Evolutionary conservation across 116 monocot genomes (phyloP).

Genomic region (Zostera marina): DNA sequence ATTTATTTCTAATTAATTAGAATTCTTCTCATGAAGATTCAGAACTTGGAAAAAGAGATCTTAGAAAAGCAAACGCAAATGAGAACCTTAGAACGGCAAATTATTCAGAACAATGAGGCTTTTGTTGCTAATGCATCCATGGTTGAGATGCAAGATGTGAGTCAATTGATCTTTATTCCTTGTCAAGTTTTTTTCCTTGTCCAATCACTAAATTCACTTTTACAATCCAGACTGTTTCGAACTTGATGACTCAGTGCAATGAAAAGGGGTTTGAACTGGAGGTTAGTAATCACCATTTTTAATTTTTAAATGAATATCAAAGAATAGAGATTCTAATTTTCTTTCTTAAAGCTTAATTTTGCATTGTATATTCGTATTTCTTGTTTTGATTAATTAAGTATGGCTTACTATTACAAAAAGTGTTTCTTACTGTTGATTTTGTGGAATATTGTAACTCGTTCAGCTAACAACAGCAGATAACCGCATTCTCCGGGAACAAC

Average conservation of each 20-base stretch:
- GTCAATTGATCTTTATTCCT: background rate
- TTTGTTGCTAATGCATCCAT: slow-evolving; percentile 53
- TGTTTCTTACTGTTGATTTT: background rate
- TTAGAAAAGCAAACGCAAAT: slow-evolving; percentile 67
- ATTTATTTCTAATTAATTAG: too few species aligned
- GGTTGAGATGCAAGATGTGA: slow-evolving; percentile 87
- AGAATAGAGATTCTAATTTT: too few species aligned
- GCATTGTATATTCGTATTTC: too few species aligned
- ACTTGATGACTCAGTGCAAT: slow-evolving; percentile 68
- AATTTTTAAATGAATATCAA: background rate
- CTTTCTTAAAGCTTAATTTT: too few species aligned
- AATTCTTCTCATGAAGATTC: slow-evolving; percentile 17
- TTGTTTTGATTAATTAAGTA: too few species aligned
- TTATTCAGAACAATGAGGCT: slow-evolving; percentile 49
- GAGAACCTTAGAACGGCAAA: slow-evolving; percentile 59
- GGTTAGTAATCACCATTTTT: slow-evolving; percentile 22
- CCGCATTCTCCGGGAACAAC: slow-evolving; percentile 89
- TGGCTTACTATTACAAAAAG: too few species aligned
- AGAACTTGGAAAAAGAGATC: slow-evolving; percentile 82
- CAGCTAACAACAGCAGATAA: slow-evolving; percentile 96
- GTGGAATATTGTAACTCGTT: background rate
- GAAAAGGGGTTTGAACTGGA: slow-evolving; percentile 93
- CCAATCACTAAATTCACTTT: background rate
- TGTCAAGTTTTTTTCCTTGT: background rate
- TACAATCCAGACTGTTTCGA: slow-evolving; percentile 45